Conservation (phyloP, 352 stramenopile species). For the Stramenopiles sp. region DNA sequence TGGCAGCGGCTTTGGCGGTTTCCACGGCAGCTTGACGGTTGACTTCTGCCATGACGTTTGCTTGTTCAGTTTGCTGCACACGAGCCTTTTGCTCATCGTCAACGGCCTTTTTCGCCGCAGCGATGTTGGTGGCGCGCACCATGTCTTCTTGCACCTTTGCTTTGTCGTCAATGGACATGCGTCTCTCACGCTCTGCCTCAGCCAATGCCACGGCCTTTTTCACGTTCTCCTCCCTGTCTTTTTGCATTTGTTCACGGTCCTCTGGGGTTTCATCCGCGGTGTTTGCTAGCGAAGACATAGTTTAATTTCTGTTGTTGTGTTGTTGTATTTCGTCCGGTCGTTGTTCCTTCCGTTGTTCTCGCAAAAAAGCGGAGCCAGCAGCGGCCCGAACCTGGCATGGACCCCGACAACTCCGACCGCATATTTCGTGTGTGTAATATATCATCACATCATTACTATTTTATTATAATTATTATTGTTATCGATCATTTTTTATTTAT, state of each 20-base stretch:
- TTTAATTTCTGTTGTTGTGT: not conserved
- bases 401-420: too few species aligned
- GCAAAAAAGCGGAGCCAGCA: too few species aligned
- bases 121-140: not conserved
- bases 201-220: not conserved
- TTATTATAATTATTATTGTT: not conserved
- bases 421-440: too few species aligned
- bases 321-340: not conserved
- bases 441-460: not conserved
- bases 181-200: not conserved
- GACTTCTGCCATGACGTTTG: not conserved
- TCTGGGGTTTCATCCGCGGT: not conserved
- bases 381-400: too few species aligned
- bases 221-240: not conserved
- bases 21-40: not conserved
- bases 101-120: not conserved
- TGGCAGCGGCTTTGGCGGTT: not conserved
- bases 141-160: not conserved
- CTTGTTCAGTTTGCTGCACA: not conserved
- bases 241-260: not conserved
- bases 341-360: not conserved
- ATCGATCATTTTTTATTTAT: not conserved
- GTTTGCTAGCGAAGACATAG: not conserved
- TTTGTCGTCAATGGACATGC: not conserved
- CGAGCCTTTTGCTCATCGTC: not conserved